Evolutionary conservation across 345 rosid species (phyloP).

Genomic region (Pistacia integerrima): DNA sequence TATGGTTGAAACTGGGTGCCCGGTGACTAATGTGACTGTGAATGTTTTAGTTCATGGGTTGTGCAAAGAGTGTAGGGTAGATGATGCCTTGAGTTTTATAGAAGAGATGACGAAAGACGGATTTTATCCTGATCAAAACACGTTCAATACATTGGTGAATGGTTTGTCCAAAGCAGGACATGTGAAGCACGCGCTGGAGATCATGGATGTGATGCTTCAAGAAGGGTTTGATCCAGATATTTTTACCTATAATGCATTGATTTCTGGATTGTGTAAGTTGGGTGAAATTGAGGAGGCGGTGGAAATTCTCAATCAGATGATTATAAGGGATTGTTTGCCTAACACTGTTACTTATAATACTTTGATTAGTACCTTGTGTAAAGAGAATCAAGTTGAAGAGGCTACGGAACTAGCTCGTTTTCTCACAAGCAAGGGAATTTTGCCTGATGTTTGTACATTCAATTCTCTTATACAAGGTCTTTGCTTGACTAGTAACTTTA

Average conservation of each 20-base stretch:
- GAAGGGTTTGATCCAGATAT: constrained; percentile 86
- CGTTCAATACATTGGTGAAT: constrained; percentile 77
- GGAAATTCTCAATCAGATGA: constrained; percentile 78
- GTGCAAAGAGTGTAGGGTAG: constrained; percentile 74
- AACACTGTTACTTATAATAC: constrained; percentile 88
- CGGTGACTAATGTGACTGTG: constrained; percentile 59
- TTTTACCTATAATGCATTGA: constrained; percentile 74
- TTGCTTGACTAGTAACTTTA: constrained; percentile 60
- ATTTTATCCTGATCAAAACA: constrained; percentile 74
- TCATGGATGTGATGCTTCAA: constrained; percentile 85
- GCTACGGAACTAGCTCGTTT: constrained; percentile 69
- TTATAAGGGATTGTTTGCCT: constrained; percentile 79
- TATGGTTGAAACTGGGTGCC: constrained; percentile 59
- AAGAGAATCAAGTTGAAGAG: constrained; percentile 80
- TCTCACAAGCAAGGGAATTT: constrained; percentile 73
- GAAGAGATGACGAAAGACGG: constrained; percentile 68
- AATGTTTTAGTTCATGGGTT: constrained; percentile 88
- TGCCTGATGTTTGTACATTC: constrained; percentile 69
- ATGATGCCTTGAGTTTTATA: constrained; percentile 66
- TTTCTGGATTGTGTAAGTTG: constrained; percentile 80
- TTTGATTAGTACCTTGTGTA: constrained; percentile 76
- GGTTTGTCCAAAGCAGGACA: constrained; percentile 82
- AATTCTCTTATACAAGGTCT: constrained; percentile 88
- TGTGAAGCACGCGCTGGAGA: constrained; percentile 78
- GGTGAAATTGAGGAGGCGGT: constrained; percentile 82